Conservation (phyloP, 2,329 filamentous ascomycete species). For the Ceratocystis cacaofunesta region DNA sequence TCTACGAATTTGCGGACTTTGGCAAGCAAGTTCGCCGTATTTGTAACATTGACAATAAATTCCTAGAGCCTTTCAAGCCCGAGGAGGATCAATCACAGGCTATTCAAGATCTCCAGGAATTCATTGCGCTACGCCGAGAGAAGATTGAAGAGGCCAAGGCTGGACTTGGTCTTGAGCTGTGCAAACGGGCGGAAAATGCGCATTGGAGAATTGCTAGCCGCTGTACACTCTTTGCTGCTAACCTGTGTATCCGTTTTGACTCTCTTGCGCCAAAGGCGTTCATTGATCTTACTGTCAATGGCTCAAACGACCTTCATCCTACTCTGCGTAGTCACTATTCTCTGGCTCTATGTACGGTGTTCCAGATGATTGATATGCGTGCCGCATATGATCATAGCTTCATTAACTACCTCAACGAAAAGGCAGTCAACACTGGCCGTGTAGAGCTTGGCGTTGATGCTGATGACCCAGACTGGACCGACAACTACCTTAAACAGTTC, state of each 20-base stretch:
- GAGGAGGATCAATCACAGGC: slow-evolving; percentile 40
- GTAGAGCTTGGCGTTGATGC: slow-evolving; percentile 56
- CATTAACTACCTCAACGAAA: slow-evolving; percentile 53
- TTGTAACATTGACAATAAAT: slow-evolving; percentile 39
- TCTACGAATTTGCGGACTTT: slow-evolving; percentile 83
- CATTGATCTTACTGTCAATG: slow-evolving; percentile 66
- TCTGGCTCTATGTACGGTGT: slow-evolving; percentile 59
- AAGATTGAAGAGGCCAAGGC: slow-evolving; percentile 75
- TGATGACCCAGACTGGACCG: slow-evolving; percentile 66
- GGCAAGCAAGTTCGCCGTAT: slow-evolving; percentile 64
- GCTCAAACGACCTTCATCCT: slow-evolving; percentile 82
- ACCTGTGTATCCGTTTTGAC: slow-evolving; percentile 83
- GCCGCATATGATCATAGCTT: slow-evolving; percentile 78
- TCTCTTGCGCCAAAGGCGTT: slow-evolving; percentile 68
- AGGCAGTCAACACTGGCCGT: slow-evolving; percentile 51
- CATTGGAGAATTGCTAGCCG: slow-evolving; percentile 95
- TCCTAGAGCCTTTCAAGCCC: slow-evolving; percentile 33
- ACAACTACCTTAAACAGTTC: slow-evolving; percentile 64
- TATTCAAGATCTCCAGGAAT: slow-evolving; percentile 44
- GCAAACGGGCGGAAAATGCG: slow-evolving; percentile 58
- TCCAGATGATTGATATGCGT: slow-evolving; percentile 75
- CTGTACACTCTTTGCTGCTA: slow-evolving; percentile 79
- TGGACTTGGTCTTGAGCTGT: slow-evolving; percentile 64
- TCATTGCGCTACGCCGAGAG: slow-evolving; percentile 58
- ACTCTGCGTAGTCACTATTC: slow-evolving; percentile 68